Base-by-base conservation (phyloP, 2,329 filamentous ascomycete species). In the Ascocoryne sarcoides region DNA sequence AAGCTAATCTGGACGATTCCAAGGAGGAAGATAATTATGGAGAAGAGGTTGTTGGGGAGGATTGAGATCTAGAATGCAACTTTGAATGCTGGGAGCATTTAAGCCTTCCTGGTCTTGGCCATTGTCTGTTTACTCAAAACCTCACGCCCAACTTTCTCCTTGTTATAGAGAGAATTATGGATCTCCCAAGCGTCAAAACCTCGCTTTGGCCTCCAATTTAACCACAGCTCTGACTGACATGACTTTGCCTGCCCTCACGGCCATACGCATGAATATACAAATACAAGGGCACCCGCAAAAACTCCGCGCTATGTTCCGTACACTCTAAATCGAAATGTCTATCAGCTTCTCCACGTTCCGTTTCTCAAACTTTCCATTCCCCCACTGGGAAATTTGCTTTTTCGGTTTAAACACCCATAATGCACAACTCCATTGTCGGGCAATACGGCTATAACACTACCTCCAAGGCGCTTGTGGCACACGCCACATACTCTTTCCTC, bases 401-500 rank as follows among this genome's bases (percentile, higher is more conserved):
- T 45, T 62, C 76, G 55, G 82, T 63, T 76, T 53, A 84, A 68
- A 64, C 85, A 92, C 18, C 84, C 84, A 57, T 90, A 84, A 67
- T 92, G 85, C 46, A 92, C 82, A 12, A 88, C 84, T 18, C 70
- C 73, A 59, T 79, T 87, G 65, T 94, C 84, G 5, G 89, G 86
- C 63, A 92, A 73, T 10, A 95, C 89, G 30, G 89, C 82, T 44
- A 96, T 83, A 14, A 95, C 92, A 60, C 84, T 94, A 1, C 87
- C 83, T 1, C 89, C 90, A 49, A 98, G 75, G 50, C 92, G 71
- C 69, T 95, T 96, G 62, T 95, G 84, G 60, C 92, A 98, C 12
- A 94, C 85, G 10, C 84, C 81, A 60, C 92, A 98, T 40, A 95
- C 82, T 37, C 86, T 71, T 58, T 96, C 90, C 54, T 98, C 90